A percentile compares a stretch with the other conserved stretches of the same genome.
phyloP scores from a whole-genome alignment of 768 basidiomycete genomes.

The Phylloporus rhodoxanthus region DNA sequence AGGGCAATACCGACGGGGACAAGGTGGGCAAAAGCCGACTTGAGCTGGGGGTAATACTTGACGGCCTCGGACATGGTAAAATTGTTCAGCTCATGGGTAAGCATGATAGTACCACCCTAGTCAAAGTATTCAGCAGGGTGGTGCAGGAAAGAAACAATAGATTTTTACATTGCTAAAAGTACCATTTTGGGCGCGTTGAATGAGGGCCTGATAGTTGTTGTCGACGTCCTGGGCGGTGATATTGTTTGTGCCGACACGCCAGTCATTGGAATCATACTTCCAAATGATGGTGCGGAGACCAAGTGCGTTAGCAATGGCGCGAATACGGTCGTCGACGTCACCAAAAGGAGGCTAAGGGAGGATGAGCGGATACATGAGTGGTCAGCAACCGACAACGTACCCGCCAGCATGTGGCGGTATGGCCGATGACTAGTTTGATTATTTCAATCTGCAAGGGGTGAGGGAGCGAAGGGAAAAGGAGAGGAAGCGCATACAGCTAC shows the following conservation, averaged over 20 bases:
- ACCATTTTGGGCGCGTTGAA: conserved; percentile 41
- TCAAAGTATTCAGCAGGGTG: neutral
- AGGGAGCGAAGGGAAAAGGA: neutral
- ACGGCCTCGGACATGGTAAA: conserved; percentile 58
- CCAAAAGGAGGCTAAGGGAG: conserved; percentile 53
- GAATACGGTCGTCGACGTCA: conserved; percentile 71
- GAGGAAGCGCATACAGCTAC: conserved; percentile 20
- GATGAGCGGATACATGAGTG: neutral
- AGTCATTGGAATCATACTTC: conserved; percentile 67
- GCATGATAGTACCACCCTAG: conserved; percentile 46
- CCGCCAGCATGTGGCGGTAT: conserved; percentile 59
- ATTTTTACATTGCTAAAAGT: conserved; percentile 34
- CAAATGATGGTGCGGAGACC: conserved; percentile 70
- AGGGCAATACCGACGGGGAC: conserved; percentile 49
- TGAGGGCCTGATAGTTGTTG: conserved; percentile 49
- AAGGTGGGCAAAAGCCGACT: conserved; percentile 40
- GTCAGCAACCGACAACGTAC: conserved; percentile 26
- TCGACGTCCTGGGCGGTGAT: conserved; percentile 43
- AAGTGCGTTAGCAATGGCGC: conserved; percentile 61
- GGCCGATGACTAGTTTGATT: conserved; percentile 49
- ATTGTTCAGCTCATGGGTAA: conserved; percentile 56
- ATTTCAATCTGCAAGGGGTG: conserved; percentile 37
- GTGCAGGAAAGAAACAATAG: too few relatives aligned
- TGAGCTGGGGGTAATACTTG: conserved; percentile 44
- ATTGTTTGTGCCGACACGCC: conserved; percentile 51